Percentiles rank a stretch among this genome's conserved stretches.
Conservation (phyloP, 768 basidiomycete genomes). For the Collybia sp. region DNA sequence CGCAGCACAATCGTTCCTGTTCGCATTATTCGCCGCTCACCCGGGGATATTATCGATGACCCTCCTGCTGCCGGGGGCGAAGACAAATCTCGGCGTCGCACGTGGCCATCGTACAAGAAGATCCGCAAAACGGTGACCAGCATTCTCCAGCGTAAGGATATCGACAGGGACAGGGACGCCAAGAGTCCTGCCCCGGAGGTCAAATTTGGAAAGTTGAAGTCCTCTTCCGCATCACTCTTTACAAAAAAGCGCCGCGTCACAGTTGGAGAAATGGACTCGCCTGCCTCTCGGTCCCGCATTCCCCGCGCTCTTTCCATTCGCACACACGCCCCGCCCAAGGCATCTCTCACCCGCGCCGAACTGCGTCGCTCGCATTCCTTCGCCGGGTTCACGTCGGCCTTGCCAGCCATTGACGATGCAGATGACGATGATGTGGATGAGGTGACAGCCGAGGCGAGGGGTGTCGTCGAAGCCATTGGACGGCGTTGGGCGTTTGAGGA, state of each 20-base stretch:
- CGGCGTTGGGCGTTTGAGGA: constrained; percentile 8
- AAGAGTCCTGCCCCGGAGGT: neutral
- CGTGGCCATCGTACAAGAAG: constrained; percentile 11
- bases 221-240: constrained; percentile 10
- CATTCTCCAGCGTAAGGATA: constrained; percentile 9
- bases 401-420: constrained; percentile 4
- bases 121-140: constrained; percentile 11
- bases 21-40: constrained; percentile 5
- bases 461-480: constrained; percentile 6
- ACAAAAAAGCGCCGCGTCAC: constrained; percentile 5
- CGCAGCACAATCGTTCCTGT: constrained; percentile 5
- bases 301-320: constrained; percentile 1
- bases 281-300: neutral
- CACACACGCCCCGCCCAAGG: neutral
- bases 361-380: constrained; percentile 13
- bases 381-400: constrained; percentile 9
- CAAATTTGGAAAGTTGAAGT: constrained; percentile 1
- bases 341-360: neutral
- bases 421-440: constrained; percentile 11
- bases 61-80: neutral
- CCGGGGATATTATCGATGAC: constrained; percentile 1
- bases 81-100: constrained; percentile 1
- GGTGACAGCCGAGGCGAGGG: constrained; percentile 10
- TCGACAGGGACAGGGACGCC: neutral
- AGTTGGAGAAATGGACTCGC: neutral